Evolutionary conservation across 2,329 filamentous ascomycete species (phyloP), one percentile per base, ranked within the genome.

Genomic region (Cytospora piceae): DNA sequence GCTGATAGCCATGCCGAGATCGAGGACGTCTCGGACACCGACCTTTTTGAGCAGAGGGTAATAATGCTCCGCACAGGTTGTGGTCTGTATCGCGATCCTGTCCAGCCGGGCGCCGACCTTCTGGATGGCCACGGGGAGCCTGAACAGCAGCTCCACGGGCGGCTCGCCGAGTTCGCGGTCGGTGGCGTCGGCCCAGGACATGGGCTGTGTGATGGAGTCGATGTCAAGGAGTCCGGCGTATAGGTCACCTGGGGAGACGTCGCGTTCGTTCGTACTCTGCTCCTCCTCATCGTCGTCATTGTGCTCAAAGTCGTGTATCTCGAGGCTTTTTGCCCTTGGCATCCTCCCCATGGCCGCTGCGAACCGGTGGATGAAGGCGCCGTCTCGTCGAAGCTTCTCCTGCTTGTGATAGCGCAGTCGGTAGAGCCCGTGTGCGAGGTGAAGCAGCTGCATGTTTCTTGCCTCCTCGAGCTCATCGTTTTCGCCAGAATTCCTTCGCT

Each of bases 201-300:
- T 57, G 1, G 69, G 69, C 15, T 67, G 56, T 22, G 60, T 29
- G 1, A 69, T 31, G 14, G 61, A 60, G 39, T 62, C 56, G 3
- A 68, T 52, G 15, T 54, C 53, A 9, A 70, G 27, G 6, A 67
- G 53, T 2, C 58, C 61, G 3, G 31, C 58, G n/a, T 61, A 61
- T 7, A 58, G 53, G 12, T 58, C 58, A 11, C 6, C 46, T 5
- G 17, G 14, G 22, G n/a, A 12, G 3, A 9, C 2, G 4, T 20
- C 27, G 20, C 5, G 15, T 3, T 5, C 24, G 17, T 17, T 17
- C 11, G 8, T 15, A 1, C 1, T 8, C 2, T 53, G 15, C 0
- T 34, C 31, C 14, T 20, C 14, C 0, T 34, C 31, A 14, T 20
- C 14, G 2, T 32, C 39, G 11, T 20, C 4, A 7, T 55, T 32